Evolutionary conservation across 2,329 filamentous ascomycete genomes (phyloP), one percentile per base, ranked within the genome.

Genomic region (Aureobasidium sp.): DNA sequence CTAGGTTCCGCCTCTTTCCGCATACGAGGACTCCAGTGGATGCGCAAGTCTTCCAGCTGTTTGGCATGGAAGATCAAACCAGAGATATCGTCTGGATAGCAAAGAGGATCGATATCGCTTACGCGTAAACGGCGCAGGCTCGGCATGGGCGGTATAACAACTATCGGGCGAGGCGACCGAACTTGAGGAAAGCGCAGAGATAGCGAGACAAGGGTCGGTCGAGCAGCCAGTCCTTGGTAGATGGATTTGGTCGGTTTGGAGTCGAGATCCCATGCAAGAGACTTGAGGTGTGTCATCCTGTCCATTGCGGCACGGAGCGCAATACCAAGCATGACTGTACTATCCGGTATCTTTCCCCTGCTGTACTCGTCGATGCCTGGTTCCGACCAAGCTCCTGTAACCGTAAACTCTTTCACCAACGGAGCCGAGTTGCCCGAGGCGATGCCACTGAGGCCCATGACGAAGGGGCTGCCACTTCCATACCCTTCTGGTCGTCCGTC

Each of bases 21-120:
- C 82, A 87, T 86, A 1, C 84, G 80, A 4, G 83, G 82, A 31
- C 78, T 83, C 78, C 82, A 87, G 67, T 86, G 83, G 63, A 86
- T 64, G 60, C 76, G 80, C 8, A 87, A 70, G 35, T 82, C 80
- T 44, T 78, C 74, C 4, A 87, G 72, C 58, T 81, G 81, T 64
- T 76, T 79, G 5, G 81, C 80, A n/a, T 78, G 74, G 15, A 77
- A 70, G 7, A 86, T 71, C 15, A 86, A 71, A 24, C 81, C 73
- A 15, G 82, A 82, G 9, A 86, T 79, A 66, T 86, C 84, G 70
- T 87, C 84, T 0, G 82, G 82, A 66, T 85, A 85, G 71, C 84
- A 86, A 11, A 86, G 75, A 0, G 84, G 84, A 61, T 87, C 84
- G 58, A 86, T 83, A 65, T 86, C 78, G 63, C 81, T 81, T 31